Base-by-base conservation (phyloP, 2,329 filamentous ascomycete genomes). In the Hypoxylon sp. region DNA sequence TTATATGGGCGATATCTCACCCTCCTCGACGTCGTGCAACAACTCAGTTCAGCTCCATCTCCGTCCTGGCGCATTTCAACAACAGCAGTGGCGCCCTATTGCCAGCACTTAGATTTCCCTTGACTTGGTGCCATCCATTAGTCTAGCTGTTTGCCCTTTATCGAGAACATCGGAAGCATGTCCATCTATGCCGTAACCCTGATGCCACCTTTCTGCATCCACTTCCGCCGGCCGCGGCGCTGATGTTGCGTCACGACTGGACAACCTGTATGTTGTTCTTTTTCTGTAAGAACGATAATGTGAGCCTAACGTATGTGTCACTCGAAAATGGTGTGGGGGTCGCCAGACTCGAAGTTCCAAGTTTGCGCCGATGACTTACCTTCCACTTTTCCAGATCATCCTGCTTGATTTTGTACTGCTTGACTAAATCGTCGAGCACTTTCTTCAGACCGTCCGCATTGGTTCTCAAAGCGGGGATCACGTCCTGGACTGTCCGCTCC, bases 351-450 rank as follows among this genome's bases (percentile, higher is more conserved):
- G 62, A 31, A 29, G 29, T 46, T 35, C 35, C 41, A 44, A 44
- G 47, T 52, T 36, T 17, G 19, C 27, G 32, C 53, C 37, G 16
- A 30, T 23, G 26, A 48, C 59, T 26, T 75, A 95, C 93, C 90
- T 99, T 99, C 94, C 94, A 99, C 73, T 88, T 92, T 71, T 99
- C 93, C 79, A 99, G 83, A 69, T 99, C 94, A 30, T 91, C 86
- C 72, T 99, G 92, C 75, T 96, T 96, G 21, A 79, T 76, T 78
- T 96, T 96, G 80, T 97, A 97, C 75, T 96, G 91, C 81, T 96
- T 97, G 62, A 97, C 83, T 59, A 99, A 76, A 70, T 97, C 93
- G 59, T 97, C 92, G 46, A 97, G 78, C 20, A 97, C 91, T 75
- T 96, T 95, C 75, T 89, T 94, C 69, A 99, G 71, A 1, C 94